Percentiles rank a stretch among this genome's conserved stretches.
Evolutionary conservation across 1,284 basidiomycete species (phyloP).

Genomic region (Cutaneotrichosporon daszewskae): DNA sequence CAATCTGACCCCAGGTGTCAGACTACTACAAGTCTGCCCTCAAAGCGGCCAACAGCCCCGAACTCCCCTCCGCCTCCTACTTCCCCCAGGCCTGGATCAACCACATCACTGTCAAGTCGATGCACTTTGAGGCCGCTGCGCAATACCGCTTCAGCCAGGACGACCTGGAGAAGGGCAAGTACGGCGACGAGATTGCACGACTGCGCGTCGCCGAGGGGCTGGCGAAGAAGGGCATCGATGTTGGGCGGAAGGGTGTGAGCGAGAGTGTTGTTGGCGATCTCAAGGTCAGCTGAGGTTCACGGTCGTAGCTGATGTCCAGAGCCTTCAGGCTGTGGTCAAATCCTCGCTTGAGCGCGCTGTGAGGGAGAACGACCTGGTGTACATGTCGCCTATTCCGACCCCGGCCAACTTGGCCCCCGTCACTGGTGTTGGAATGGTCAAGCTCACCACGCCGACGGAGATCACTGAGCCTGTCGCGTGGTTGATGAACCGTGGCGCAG

Average conservation of each 20-base stretch:
- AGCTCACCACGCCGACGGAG: constrained; percentile 58
- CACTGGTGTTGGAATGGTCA: constrained; percentile 63
- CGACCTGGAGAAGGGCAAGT: constrained; percentile 78
- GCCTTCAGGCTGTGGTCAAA: constrained; percentile 61
- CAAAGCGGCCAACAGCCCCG: constrained; percentile 54
- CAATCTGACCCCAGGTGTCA: constrained; percentile 53
- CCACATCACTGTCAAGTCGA: constrained; percentile 74
- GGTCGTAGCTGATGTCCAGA: constrained; percentile 49
- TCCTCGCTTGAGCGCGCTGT: constrained; percentile 59
- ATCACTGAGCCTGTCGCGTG: constrained; percentile 56
- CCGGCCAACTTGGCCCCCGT: constrained; percentile 64
- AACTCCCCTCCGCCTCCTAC: constrained; percentile 43
- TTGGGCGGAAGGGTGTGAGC: constrained; percentile 61
- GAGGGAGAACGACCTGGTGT: constrained; percentile 93
- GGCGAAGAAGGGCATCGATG: constrained; percentile 67
- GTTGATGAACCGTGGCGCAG: constrained; percentile 50
- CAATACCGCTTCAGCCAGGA: constrained; percentile 86
- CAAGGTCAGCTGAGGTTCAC: constrained; percentile 54
- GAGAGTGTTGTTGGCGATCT: constrained; percentile 66
- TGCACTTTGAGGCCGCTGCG: constrained; percentile 85
- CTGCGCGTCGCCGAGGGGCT: constrained; percentile 61
- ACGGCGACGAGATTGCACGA: constrained; percentile 75
- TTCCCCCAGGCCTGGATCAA: constrained; percentile 66
- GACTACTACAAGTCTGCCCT: constrained; percentile 62
- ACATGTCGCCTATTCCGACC: constrained; percentile 80